A percentile compares a stretch with the other conserved stretches of the same genome.
Conservation (phyloP, 2,329 filamentous ascomycete species). For the Calycina herbarum region DNA sequence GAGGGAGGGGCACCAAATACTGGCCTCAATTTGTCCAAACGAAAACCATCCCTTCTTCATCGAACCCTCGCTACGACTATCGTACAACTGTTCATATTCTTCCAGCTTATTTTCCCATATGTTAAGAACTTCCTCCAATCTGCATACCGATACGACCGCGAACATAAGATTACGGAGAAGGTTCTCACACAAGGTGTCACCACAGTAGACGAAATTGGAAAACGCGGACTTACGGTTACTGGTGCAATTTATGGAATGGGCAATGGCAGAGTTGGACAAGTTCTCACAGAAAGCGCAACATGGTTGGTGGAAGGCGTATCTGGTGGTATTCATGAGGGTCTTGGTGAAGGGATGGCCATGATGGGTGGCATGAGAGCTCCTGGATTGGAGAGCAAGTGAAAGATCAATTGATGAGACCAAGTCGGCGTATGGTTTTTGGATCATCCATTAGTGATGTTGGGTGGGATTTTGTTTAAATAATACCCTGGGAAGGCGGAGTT, state of each 20-base stretch:
- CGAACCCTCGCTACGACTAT: constrained; percentile 56
- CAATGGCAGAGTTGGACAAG: constrained; percentile 63
- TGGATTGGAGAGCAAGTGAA: constrained; percentile 15
- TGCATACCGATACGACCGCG: constrained; percentile 63
- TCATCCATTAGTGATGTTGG: constrained; percentile 4
- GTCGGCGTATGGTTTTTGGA: neutral
- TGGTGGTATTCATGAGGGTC: constrained; percentile 66
- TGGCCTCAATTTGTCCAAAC: constrained; percentile 20
- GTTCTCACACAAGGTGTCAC: constrained; percentile 52
- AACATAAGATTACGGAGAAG: constrained; percentile 63
- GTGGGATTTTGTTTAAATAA: neutral
- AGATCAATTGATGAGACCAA: constrained; percentile 1
- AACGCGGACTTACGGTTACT: constrained; percentile 51
- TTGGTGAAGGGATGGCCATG: constrained; percentile 52
- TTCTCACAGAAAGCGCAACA: constrained; percentile 53
- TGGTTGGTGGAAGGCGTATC: constrained; percentile 66
- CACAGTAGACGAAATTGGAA: constrained; percentile 54
- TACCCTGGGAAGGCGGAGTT: constrained; percentile 5
- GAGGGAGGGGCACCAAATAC: constrained; percentile 7
- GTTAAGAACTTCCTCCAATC: constrained; percentile 53
- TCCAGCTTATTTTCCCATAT: constrained; percentile 63
- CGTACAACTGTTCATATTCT: constrained; percentile 57
- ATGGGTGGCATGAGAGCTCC: constrained; percentile 38
- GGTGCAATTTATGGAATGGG: constrained; percentile 59
- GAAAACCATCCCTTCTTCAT: constrained; percentile 55